Evolutionary conservation across 495 filamentous ascomycete species (phyloP), one percentile per base, ranked within the genome.

Genomic region (Talaromyces thailandensis): DNA sequence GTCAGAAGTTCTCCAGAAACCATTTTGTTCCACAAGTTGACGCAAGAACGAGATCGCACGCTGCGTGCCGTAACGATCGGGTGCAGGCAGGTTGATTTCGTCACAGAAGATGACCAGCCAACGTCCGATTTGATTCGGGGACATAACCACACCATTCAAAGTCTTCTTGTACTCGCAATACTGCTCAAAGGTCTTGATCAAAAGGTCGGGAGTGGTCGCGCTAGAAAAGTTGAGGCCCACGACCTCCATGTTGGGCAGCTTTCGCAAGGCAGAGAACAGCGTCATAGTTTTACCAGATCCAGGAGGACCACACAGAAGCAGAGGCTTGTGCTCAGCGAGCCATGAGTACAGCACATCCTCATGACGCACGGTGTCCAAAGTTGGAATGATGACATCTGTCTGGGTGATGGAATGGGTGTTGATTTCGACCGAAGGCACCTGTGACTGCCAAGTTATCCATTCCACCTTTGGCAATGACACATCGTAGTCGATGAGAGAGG

Each of bases 271-370:
- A 70, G 92, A 96, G 75, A 99, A 99, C 21, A 99, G 78, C 24
- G 94, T 99, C 94, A 99, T 99, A 2, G 94, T 99, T 79, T 99
- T 99, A 76, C 94, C 94, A 43, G 94, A 98, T 71, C 94, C 94
- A 60, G 94, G 94, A 72, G 94, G 94, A 76, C 94, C 95, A 73
- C 94, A 99, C 21, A 99, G 86, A 9, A 99, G 78, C 23, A 99
- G 80, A 23, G 95, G 94, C 75, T 98, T 99, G 73, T 99, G 94
- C 69, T 99, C 94, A 11, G 95, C 94, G 23, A 99, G 83, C 95
- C 94, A 99, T 18, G 95, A 97, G 76, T 99, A 97, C 24, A 99
- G 80, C 28, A 99, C 87, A 77, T 97, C 95, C 75, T 99, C 94
- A 67, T 99, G 94, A 32, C 94, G 90, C 43, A 98, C 86, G 50